Percentiles rank a stretch among this genome's conserved stretches.
Conservation (phyloP, 768 basidiomycete genomes). For the Tulasnella sp. region DNA sequence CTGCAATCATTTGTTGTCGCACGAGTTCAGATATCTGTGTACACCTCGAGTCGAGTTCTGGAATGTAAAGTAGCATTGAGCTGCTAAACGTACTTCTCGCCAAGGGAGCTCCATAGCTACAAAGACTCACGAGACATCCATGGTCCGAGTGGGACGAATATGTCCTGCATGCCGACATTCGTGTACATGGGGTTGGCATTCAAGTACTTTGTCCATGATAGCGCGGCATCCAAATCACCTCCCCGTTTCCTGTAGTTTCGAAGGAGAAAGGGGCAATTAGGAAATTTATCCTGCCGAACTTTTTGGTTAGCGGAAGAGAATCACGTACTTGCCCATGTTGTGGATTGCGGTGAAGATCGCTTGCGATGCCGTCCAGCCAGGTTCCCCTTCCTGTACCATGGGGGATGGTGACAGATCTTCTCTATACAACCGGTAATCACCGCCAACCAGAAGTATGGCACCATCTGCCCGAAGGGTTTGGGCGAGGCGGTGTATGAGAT, state of each 20-base stretch:
- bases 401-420: slow-evolving; percentile 1
- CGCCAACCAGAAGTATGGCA: background rate
- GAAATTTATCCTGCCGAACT: too few relatives aligned
- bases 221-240: background rate
- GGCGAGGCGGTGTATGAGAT: slow-evolving; percentile 4
- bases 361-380: slow-evolving; percentile 8
- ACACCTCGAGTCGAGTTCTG: slow-evolving; percentile 11
- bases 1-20: background rate
- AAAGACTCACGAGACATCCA: slow-evolving; percentile 1
- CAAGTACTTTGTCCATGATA: slow-evolving; percentile 3
- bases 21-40: background rate
- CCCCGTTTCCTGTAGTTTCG: background rate
- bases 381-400: slow-evolving; percentile 5
- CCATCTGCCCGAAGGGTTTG: slow-evolving; percentile 4
- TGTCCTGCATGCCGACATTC: slow-evolving; percentile 7
- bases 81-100: background rate
- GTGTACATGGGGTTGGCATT: slow-evolving; percentile 3
- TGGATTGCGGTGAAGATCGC: background rate
- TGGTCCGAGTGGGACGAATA: slow-evolving; percentile 12
- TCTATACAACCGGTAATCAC: slow-evolving; percentile 1
- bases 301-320: too few relatives aligned
- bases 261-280: too few relatives aligned
- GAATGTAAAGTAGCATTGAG: background rate
- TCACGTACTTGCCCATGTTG: background rate
- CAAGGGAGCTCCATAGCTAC: background rate